Evolutionary conservation across 108 stramenopile species (phyloP).

Genomic region (Cyclostephanos tholiformis): DNA sequence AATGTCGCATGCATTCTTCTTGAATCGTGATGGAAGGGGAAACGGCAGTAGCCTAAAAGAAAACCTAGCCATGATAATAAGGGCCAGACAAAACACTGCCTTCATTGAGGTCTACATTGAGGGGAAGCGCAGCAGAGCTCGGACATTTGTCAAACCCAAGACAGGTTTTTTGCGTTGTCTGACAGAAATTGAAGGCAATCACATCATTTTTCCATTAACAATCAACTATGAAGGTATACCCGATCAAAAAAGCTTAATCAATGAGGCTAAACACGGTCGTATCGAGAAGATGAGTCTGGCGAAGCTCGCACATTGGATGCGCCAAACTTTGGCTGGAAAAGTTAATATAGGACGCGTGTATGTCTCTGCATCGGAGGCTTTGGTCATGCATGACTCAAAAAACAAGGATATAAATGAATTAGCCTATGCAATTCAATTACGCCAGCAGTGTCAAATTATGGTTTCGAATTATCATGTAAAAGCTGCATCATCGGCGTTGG

Average conservation of each 20-base stretch:
- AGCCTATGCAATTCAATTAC: slow-evolving; percentile 54
- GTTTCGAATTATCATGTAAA: slow-evolving; percentile 70
- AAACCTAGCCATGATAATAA: slow-evolving; percentile 26
- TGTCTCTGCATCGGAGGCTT: slow-evolving; percentile 62
- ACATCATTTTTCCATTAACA: slow-evolving; percentile 75
- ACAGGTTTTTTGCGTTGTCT: slow-evolving; percentile 82
- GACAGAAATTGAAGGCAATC: slow-evolving; percentile 41
- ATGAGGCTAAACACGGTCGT: slow-evolving; percentile 50
- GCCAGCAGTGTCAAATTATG: slow-evolving; percentile 57
- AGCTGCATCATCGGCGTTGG: slow-evolving; percentile 56
- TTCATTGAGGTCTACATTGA: slow-evolving; percentile 86
- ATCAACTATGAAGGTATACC: slow-evolving; percentile 87
- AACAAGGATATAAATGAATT: slow-evolving; percentile 29
- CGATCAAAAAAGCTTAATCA: slow-evolving; percentile 64
- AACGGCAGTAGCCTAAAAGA: slow-evolving; percentile 49
- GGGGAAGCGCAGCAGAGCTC: slow-evolving; percentile 80
- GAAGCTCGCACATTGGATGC: slow-evolving; percentile 33
- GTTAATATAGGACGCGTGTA: slow-evolving; percentile 76
- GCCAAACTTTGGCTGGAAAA: slow-evolving; percentile 44
- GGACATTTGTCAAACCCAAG: slow-evolving; percentile 76
- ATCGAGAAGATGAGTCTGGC: slow-evolving; percentile 30
- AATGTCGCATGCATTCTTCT: slow-evolving; percentile 64
- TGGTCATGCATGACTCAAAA: slow-evolving; percentile 35
- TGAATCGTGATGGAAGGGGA: slow-evolving; percentile 60
- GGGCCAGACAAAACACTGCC: slow-evolving; percentile 9